Evolutionary conservation across 345 rosid species (phyloP).

Genomic region (Acer yangbiense): DNA sequence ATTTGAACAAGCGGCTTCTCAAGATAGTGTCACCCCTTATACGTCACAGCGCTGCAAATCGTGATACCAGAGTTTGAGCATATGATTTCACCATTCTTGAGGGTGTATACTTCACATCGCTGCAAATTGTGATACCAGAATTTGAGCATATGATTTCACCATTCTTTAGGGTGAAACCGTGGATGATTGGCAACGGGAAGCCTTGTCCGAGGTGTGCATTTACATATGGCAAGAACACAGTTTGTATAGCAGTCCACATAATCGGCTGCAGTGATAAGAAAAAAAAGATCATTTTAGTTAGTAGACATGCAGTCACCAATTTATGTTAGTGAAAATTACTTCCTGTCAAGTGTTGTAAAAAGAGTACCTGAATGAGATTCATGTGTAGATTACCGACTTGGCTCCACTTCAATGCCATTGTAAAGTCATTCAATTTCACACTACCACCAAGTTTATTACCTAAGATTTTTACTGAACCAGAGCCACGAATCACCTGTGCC

Average conservation of each 20-base stretch:
- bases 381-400: conserved; percentile 78
- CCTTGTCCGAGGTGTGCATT: conserved; percentile 76
- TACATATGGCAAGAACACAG: conserved; percentile 77
- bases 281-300: background rate
- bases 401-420: conserved; percentile 91
- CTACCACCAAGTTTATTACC: conserved; percentile 88
- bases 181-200: conserved; percentile 86
- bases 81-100: conserved; percentile 60
- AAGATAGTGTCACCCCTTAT: conserved; percentile 36
- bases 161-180: conserved; percentile 72
- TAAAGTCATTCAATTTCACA: conserved; percentile 64
- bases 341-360: background rate
- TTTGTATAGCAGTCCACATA: conserved; percentile 83
- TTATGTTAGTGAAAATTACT: background rate
- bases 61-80: conserved; percentile 57
- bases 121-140: conserved; percentile 65
- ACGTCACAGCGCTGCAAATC: conserved; percentile 64
- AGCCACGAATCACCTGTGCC: conserved; percentile 62
- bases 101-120: conserved; percentile 53
- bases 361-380: conserved; percentile 71
- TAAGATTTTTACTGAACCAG: conserved; percentile 66
- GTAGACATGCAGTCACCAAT: background rate
- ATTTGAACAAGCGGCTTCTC: conserved; percentile 14
- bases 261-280: conserved; percentile 64
- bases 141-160: conserved; percentile 57